Evolutionary conservation across 176 grass and related monocot genomes (phyloP), one percentile per base, ranked within the genome.

Genomic region (Themeda triandra): DNA sequence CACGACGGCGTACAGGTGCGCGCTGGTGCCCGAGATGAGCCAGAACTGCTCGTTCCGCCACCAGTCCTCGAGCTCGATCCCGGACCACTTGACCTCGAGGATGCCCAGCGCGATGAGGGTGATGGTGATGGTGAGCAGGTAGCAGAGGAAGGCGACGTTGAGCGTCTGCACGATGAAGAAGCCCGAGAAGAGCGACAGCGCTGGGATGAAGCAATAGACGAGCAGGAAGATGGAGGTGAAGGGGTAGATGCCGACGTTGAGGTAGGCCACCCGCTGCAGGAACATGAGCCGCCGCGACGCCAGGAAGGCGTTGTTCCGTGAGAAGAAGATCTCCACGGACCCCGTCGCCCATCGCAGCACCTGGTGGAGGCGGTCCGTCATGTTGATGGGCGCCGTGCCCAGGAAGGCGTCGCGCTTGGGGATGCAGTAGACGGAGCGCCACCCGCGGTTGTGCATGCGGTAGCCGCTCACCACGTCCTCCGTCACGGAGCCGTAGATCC

Each of bases 251-350:
- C 94, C 92, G 14, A 97, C 94, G 87, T 94, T 97, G 86, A 97
- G 90, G 84, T 97, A 97, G 5, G 89, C 89, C 24, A 95, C 64
- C 23, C 93, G 90, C 72, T 95, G 93, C 53, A 98, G 77, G 69
- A 97, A 78, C 86, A 92, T 98, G 78, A 98, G 93, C 19, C 69
- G 77, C 37, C 87, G 39, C 0, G 91, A 87, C 3, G 93, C 96
- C 12, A 99, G 84, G 66, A 99, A 41, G 9, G 96, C 96, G 84
- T 99, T 99, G 89, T 99, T 98, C 25, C 93, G 87, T 0, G 96
- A 98, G 96, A 99, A 99, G 96, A 99, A 99, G 76, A 99, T 99
- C 84, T 99, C 96, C 12, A 96, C 96, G 0, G 96, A 99, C 0
- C 96, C 96, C 6, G 96, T 99, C 6, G 96, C 96, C 96, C 96